Base-by-base conservation (phyloP, 768 basidiomycete genomes). In the Lactarius deliciosus region DNA sequence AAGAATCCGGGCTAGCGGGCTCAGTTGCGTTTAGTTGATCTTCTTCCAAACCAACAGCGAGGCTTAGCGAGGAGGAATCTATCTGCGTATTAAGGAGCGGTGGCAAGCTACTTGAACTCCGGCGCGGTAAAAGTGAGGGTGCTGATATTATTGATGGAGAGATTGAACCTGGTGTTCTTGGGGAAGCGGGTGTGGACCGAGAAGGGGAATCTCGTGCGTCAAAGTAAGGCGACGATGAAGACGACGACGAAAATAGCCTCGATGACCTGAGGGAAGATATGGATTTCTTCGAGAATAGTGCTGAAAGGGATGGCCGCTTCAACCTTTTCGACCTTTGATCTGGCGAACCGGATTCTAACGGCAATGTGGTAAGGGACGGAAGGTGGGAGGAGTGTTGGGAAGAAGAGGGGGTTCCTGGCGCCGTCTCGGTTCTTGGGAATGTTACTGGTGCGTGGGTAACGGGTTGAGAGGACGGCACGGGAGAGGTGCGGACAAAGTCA, bases 301-400 rank as follows among this genome's bases (percentile, higher is more conserved):
- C 77, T 59, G 85, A 85, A 64, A 91, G 76, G 3, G 90, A 91
- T 0, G 91, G 88, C 60, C 86, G 88, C 76, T 88, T 90, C 65
- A 81, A 74, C 64, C 78, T 79, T 62, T 74, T 75, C 30, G 76
- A 73, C 57, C 74, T 72, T 34, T 36, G 74, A 76, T 30, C 70
- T 75, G 66, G 81, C 81, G 79, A 66, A 62, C 73, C 67, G 20
- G 73, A 36, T 28, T 67, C 72, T 68, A 55, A 78, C 69, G 70
- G 77, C 71, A 64, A 74, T 72, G 66, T 77, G 41, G 69, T 75
- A 74, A 70, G 71, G 2, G 75, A 72, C 6, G 76, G 66, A 4
- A 75, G 68, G 20, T 77, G 75, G 8, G 75, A 76, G 16, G 78
- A 79, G 70, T 77, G 80, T 43, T 76, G 76, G 43, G 75, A 76